These are phyloP conservation scores for Domatiomyces globalis DNA, from an alignment of 2,329 filamentous ascomycete species.

Conservation along the genomic window DNA sequence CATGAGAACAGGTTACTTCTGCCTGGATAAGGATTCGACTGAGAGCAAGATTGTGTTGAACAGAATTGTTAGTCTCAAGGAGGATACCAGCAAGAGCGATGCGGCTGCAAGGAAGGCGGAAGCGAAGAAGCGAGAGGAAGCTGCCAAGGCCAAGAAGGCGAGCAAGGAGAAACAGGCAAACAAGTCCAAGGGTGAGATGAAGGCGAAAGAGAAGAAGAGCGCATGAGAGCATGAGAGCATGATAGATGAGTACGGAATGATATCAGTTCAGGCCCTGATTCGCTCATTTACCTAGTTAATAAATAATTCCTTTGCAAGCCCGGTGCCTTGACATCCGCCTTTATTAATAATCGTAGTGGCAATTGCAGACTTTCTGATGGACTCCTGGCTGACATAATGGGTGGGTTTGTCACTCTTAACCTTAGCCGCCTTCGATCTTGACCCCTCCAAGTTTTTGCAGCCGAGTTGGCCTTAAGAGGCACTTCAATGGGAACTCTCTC, in stretches of 20 bases:
- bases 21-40: slow-evolving; percentile 64
- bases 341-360: not conserved
- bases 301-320: too few species aligned
- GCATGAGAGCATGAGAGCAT: not conserved
- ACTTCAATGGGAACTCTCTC: slow-evolving; percentile 18
- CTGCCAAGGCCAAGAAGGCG: slow-evolving; percentile 17
- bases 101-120: slow-evolving; percentile 23
- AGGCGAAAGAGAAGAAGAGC: not conserved
- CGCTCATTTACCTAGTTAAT: too few species aligned
- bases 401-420: not conserved
- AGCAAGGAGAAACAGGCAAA: not conserved
- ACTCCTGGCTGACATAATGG: not conserved
- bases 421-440: not conserved
- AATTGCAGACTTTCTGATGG: not conserved
- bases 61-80: slow-evolving; percentile 81
- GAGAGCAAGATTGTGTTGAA: slow-evolving; percentile 76
- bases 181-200: not conserved
- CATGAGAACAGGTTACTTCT: slow-evolving; percentile 76
- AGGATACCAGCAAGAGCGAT: slow-evolving; percentile 55
- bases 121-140: slow-evolving; percentile 24
- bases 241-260: not conserved
- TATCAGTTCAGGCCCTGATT: too few species aligned
- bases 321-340: too few species aligned
- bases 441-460: not conserved
- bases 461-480: slow-evolving; percentile 4